Percentiles rank a stretch among this genome's conserved stretches.
Conservation (phyloP, 2,329 filamentous ascomycete species). For the Zelopaecilomyces penicillatus region DNA sequence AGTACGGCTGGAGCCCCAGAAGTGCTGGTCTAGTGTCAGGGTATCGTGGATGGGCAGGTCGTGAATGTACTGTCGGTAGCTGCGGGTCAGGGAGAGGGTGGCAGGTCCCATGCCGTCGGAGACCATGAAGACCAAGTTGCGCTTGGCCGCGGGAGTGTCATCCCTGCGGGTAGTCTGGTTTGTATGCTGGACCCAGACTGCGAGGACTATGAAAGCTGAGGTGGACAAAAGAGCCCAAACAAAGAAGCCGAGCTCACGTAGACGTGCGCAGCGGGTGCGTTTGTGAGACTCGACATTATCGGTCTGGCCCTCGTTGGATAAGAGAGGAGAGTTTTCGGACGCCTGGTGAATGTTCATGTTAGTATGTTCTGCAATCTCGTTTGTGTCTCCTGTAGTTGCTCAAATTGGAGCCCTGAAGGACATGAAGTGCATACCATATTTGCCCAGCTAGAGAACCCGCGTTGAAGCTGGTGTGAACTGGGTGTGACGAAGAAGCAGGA, state of each 20-base stretch:
- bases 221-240: slow-evolving; percentile 78
- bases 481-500: too few species aligned
- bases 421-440: too few species aligned
- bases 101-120: slow-evolving; percentile 98
- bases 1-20: slow-evolving; percentile 85
- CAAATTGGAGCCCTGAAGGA: too few species aligned
- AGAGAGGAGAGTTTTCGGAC: slow-evolving; percentile 36
- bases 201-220: slow-evolving; percentile 66
- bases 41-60: slow-evolving; percentile 66
- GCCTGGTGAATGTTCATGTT: slow-evolving; percentile 17
- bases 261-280: slow-evolving; percentile 31
- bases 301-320: slow-evolving; percentile 25
- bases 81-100: slow-evolving; percentile 76
- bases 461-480: too few species aligned
- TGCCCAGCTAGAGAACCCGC: too few species aligned
- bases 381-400: too few species aligned
- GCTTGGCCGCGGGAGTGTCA: slow-evolving; percentile 52
- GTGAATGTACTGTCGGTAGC: slow-evolving; percentile 71
- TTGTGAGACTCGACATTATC: slow-evolving; percentile 17
- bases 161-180: slow-evolving; percentile 35
- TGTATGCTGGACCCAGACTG: slow-evolving; percentile 68
- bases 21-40: slow-evolving; percentile 74
- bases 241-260: slow-evolving; percentile 68
- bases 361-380: not conserved
- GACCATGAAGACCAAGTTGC: slow-evolving; percentile 98